Evolutionary conservation across 352 stramenopile species (phyloP), one percentile per base, ranked within the genome.

Genomic region (Phytophthora fragariaefolia): DNA sequence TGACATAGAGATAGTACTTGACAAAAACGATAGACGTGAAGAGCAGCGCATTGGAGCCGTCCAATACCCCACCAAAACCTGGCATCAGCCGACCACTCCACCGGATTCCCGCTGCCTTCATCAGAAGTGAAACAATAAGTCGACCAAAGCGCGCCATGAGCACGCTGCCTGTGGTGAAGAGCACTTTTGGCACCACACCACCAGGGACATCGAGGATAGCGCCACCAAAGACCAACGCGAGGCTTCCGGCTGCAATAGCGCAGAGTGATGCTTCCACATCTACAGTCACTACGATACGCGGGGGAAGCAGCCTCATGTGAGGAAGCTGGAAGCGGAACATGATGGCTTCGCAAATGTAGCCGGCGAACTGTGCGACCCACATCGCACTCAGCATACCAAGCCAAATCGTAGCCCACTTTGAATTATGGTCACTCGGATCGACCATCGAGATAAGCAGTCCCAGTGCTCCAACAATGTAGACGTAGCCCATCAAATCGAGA

Each of bases 51-150:
- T 98, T 91, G 2, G 97, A 82, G 8, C 90, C 82, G 60, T 98
- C 95, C 58, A 98, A 73, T 15, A 97, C 84, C 9, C 95, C 95
- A 24, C 95, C 95, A 69, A 98, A 96, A 69, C 97, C 95, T 5
- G 95, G 95, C 57, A 98, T 89, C 15, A 98, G 65, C 52, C 93
- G 81, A 13, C 93, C 92, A 69, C 93, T 96, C 69, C 97, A 96
- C 57, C 97, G 97, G 55, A 98, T 73, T 6, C 88, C 92, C 0
- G 92, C 89, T 66, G 97, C 91, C 30, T 95, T 83, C 76, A 98
- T 98, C 9, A 98, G 63, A 69, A 98, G 95, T 12, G 84, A 95
- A 12, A 94, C 79, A 20, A 97, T 93, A n/a, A 98, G 68, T 50
- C 97, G 90, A 2, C 94, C 94, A 47, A 98, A 86, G 6, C 97